A percentile compares a stretch with the other conserved stretches of the same genome.
These are phyloP conservation scores for Periconia sp. DNA, from an alignment of 2,329 filamentous ascomycete species.

Conservation along the genomic window DNA sequence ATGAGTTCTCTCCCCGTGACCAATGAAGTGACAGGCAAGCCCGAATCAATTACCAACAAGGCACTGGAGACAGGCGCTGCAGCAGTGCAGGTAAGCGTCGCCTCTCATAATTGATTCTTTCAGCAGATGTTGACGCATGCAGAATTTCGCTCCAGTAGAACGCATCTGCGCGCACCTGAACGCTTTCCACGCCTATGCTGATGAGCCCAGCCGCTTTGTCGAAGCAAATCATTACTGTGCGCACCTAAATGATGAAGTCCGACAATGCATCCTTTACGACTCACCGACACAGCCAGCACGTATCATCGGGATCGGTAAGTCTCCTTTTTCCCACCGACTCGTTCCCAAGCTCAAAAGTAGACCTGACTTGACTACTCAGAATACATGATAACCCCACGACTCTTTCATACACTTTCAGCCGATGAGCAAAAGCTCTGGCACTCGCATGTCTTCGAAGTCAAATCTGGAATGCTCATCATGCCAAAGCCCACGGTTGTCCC, in stretches of 20 bases:
- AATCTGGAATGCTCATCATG: conserved; percentile 81
- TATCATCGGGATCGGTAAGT: conserved; percentile 70
- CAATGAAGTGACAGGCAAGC: conserved; percentile 56
- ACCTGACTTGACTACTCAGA: conserved; percentile 51
- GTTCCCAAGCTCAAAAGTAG: neutral
- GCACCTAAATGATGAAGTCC: conserved; percentile 76
- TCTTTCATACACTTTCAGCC: conserved; percentile 69
- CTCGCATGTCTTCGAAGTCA: conserved; percentile 75
- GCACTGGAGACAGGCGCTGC: conserved; percentile 67
- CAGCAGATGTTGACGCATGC: neutral
- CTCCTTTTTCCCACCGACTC: neutral
- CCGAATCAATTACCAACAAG: conserved; percentile 62
- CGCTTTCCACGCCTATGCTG: conserved; percentile 84
- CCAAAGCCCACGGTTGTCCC: conserved; percentile 65
- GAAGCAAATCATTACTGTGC: conserved; percentile 87
- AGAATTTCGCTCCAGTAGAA: conserved; percentile 74
- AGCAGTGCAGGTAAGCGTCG: conserved; percentile 58
- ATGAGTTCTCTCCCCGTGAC: conserved; percentile 47
- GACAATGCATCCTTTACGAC: conserved; percentile 88
- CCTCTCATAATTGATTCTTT: too few relatives aligned
- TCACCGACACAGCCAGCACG: conserved; percentile 68
- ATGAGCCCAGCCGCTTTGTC: conserved; percentile 70
- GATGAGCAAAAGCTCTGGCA: conserved; percentile 82
- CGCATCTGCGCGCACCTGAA: conserved; percentile 83
- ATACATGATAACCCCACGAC: conserved; percentile 78